A percentile compares a stretch with the other conserved stretches of the same genome.
Conservation (phyloP, 148 eudicot species). For the Chenopodium berlandieri region DNA sequence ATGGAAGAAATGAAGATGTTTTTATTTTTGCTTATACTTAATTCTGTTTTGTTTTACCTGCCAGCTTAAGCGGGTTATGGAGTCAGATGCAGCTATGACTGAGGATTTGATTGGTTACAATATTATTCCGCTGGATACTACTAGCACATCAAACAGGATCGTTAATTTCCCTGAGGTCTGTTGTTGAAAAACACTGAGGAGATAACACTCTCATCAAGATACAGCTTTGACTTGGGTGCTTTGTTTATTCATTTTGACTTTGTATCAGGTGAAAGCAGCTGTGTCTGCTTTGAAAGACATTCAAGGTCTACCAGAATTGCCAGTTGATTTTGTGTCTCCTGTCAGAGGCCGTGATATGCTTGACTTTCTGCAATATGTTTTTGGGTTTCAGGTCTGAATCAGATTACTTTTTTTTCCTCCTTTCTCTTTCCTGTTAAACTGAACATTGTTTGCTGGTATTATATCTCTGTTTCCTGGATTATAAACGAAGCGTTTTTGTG, state of each 20-base stretch:
- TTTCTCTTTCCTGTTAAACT: not conserved
- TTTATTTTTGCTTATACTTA: not conserved
- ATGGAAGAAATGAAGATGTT: not conserved
- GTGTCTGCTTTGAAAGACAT: conserved; percentile 65
- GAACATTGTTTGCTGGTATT: not conserved
- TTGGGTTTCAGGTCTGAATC: conserved; percentile 87
- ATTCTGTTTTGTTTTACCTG: conserved; percentile 15
- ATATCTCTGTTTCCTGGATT: too few species aligned
- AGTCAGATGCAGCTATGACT: conserved; percentile 95
- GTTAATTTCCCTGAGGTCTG: conserved; percentile 73
- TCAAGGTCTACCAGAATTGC: conserved; percentile 69
- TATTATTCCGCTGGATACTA: conserved; percentile 84
- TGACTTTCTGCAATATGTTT: conserved; percentile 89
- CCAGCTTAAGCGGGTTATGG: conserved; percentile 86
- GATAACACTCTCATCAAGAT: not conserved
- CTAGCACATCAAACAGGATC: conserved; percentile 66
- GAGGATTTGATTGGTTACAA: conserved; percentile 92
- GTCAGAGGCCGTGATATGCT: conserved; percentile 74
- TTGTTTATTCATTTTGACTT: conserved; percentile 17
- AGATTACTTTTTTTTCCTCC: conserved; percentile 2
- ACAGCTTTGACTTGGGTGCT: conserved; percentile 8
- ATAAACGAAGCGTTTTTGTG: too few species aligned
- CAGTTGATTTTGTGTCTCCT: conserved; percentile 60
- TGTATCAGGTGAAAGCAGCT: conserved; percentile 80
- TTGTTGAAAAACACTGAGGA: not conserved